Evolutionary conservation across 2,329 filamentous ascomycete genomes (phyloP), one percentile per base, ranked within the genome.

Genomic region (Penicillium decumbens): DNA sequence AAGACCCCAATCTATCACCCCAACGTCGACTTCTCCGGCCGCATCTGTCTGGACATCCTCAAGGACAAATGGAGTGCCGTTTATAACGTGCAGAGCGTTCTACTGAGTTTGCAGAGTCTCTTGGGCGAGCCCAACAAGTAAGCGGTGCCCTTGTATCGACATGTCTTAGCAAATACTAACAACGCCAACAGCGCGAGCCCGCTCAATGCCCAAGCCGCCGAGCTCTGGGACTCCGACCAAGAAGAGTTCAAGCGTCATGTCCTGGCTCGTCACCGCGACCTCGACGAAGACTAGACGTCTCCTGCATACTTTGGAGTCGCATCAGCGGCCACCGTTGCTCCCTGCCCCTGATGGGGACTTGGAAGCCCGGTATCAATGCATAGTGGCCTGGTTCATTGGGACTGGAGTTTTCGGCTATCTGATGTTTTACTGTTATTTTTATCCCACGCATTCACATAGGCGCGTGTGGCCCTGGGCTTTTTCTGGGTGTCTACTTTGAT

Each of bases 21-120:
- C 46, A 98, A 98, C 64, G 89, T 98, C 62, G 93, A 98, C 75
- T 96, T 98, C 76, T 91, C 88, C 3, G 93, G 93, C 35, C 83
- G 93, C 49, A 98, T 98, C 72, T 98, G 93, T 71, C 80, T 98
- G 53, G 95, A 98, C 67, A 98, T 98, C 60, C 79, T 98, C 58
- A 97, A 96, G 80, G 93, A 97, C 72, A 96, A 96, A 77, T 98
- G 93, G 93, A 95, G 90, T 51, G 90, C 93, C 15, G 91, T 95
- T 38, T 95, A 96, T 80, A 97, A 97, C 67, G 90, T 95, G 54
- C 89, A 95, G 72, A 95, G 87, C 41, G 89, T 98, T 41, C 77
- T 98, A 47, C 72, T 98, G 64, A 97, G 92, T 62, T 74, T 98
- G 72, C 93, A 98, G 75, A 96, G 91, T 72, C 76, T 98, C 65